These are phyloP conservation scores for Gleditsia sinensis DNA, from an alignment of 306 rosid species.

Conservation along the genomic window DNA sequence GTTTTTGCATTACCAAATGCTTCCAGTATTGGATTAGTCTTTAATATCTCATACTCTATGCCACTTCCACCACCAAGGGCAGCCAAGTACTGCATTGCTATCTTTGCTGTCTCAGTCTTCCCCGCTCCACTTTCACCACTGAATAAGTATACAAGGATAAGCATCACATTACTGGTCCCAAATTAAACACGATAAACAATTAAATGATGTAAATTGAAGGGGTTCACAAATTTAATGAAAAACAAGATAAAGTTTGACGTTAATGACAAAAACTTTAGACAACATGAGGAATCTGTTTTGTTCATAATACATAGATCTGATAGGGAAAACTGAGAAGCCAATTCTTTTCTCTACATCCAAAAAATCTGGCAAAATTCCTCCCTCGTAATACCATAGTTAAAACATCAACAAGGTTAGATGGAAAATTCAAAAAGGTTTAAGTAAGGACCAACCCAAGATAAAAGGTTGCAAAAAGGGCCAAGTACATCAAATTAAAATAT, in stretches of 20 bases:
- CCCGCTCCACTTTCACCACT: conserved; percentile 99
- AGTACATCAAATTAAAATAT: neutral
- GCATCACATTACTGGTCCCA: conserved; percentile 6
- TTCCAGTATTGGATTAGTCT: conserved; percentile 97
- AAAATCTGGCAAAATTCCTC: neutral
- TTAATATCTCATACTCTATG: conserved; percentile 91
- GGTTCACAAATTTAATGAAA: conserved; percentile 5
- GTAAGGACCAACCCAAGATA: neutral
- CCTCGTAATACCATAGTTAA: neutral
- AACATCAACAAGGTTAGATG: neutral
- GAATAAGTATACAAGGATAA: conserved; percentile 27
- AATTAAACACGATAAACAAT: conserved; percentile 17
- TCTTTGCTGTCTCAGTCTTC: conserved; percentile 97
- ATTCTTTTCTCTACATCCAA: neutral
- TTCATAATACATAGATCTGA: neutral
- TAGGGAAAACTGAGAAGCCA: conserved; percentile 12
- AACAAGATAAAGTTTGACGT: conserved; percentile 14
- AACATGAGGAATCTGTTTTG: conserved; percentile 11
- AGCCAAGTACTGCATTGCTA: conserved; percentile 98
- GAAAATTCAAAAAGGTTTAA: neutral
- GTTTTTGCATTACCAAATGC: conserved; percentile 99
- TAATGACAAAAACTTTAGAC: neutral
- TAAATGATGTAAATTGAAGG: neutral
- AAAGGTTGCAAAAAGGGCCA: too few relatives aligned
- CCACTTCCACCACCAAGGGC: conserved; percentile 99